Percentiles rank a stretch among this genome's conserved stretches.
Conservation (phyloP, 2,329 filamentous ascomycete species). For the Colletotrichum coccodes region DNA sequence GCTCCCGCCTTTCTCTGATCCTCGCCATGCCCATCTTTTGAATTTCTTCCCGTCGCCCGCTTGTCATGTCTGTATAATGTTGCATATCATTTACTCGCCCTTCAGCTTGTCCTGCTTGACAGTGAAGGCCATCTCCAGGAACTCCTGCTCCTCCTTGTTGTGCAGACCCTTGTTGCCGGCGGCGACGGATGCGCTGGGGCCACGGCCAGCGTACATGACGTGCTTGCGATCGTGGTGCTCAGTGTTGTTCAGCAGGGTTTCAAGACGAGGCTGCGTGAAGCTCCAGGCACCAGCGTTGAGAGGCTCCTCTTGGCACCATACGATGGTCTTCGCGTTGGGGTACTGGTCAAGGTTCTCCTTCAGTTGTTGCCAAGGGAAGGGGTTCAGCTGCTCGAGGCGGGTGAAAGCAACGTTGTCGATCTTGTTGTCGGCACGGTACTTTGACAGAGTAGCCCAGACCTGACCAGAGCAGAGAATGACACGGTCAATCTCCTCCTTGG, state of each 20-base stretch:
- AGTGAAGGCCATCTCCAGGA: slow-evolving; percentile 74
- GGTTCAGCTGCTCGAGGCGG: slow-evolving; percentile 96
- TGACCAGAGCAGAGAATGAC: slow-evolving; percentile 96
- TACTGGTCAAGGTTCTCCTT: slow-evolving; percentile 97
- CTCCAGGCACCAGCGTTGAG: slow-evolving; percentile 97
- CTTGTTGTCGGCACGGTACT: slow-evolving; percentile 88
- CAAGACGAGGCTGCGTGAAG: slow-evolving; percentile 96
- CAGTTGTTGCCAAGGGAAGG: slow-evolving; percentile 98
- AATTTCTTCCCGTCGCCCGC: background rate
- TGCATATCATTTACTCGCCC: slow-evolving; percentile 61
- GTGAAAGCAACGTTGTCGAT: slow-evolving; percentile 94
- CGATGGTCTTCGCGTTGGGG: slow-evolving; percentile 96
- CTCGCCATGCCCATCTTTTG: slow-evolving; percentile 2
- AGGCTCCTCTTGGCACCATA: slow-evolving; percentile 98
- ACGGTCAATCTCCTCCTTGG: slow-evolving; percentile 88
- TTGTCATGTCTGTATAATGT: background rate
- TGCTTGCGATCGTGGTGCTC: slow-evolving; percentile 93
- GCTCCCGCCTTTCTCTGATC: slow-evolving; percentile 3
- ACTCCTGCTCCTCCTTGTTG: slow-evolving; percentile 90
- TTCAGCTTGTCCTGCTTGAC: slow-evolving; percentile 77
- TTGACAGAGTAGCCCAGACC: slow-evolving; percentile 89
- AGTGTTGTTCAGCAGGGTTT: slow-evolving; percentile 94
- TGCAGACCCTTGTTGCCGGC: slow-evolving; percentile 91
- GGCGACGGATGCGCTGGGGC: slow-evolving; percentile 92
- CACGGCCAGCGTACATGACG: slow-evolving; percentile 95